A percentile compares a stretch with the other conserved stretches of the same genome.
Evolutionary conservation across 176 grass and related monocot species (phyloP).

Genomic region (Phoenix dactylifera): DNA sequence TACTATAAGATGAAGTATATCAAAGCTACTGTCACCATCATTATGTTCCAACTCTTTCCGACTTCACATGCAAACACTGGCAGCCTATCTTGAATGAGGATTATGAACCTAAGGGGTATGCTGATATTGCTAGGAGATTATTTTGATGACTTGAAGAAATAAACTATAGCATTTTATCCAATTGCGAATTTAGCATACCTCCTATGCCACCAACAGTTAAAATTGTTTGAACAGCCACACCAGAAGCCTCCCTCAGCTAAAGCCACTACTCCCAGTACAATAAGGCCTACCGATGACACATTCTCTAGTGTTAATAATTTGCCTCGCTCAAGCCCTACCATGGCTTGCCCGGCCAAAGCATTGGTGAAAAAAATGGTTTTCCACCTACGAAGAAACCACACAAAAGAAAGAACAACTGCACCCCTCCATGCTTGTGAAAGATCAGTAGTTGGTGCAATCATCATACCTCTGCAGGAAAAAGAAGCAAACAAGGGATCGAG

Average conservation of each 20-base stretch:
- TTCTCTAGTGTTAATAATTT: conserved; percentile 71
- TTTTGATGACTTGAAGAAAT: too few species aligned
- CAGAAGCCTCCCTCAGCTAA: conserved; percentile 66
- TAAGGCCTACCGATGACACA: conserved; percentile 62
- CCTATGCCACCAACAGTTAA: conserved; percentile 96
- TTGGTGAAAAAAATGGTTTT: conserved; percentile 70
- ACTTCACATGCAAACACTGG: too few species aligned
- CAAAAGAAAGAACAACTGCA: conserved; percentile 69
- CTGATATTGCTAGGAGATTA: too few species aligned
- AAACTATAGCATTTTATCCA: not conserved
- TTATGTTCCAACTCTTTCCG: too few species aligned
- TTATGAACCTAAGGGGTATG: too few species aligned
- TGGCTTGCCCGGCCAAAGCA: conserved; percentile 29
- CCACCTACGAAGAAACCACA: conserved; percentile 96
- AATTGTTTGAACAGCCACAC: conserved; percentile 82
- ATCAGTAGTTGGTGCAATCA: conserved; percentile 59
- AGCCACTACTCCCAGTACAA: conserved; percentile 72
- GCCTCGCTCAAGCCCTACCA: conserved; percentile 36
- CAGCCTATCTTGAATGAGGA: too few species aligned
- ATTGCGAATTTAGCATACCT: conserved; percentile 43
- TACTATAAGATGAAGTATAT: too few species aligned
- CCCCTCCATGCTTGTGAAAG: conserved; percentile 71
- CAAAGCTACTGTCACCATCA: too few species aligned
- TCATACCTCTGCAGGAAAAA: conserved; percentile 33
- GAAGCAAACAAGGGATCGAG: too few species aligned